A percentile compares a stretch with the other conserved stretches of the same genome.
Evolutionary conservation across 176 grass and related monocot species (phyloP).

Genomic region (Musa beccarii): DNA sequence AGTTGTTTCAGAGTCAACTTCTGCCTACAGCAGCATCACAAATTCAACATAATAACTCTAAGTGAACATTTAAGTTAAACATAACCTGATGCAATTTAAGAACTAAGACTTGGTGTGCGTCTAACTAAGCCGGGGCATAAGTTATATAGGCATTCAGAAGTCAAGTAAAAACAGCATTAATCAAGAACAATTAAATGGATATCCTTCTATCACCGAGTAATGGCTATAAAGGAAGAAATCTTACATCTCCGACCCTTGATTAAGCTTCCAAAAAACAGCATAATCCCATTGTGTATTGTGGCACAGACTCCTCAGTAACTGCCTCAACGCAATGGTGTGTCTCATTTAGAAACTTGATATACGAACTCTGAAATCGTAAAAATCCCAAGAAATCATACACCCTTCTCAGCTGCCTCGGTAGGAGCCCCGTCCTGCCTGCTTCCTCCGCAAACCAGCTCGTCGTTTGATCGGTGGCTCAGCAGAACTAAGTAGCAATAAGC

Average conservation of each 20-base stretch:
- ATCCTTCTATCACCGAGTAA: background rate
- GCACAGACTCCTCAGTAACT: conserved; percentile 45
- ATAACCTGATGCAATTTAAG: too few species aligned
- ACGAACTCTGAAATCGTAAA: conserved; percentile 6
- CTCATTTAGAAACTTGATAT: conserved; percentile 13
- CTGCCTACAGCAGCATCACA: too few species aligned
- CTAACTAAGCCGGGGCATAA: too few species aligned
- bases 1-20: too few species aligned
- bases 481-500: conserved; percentile 42
- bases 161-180: background rate
- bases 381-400: conserved; percentile 10
- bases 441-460: conserved; percentile 52
- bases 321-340: conserved; percentile 14
- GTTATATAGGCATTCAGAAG: background rate
- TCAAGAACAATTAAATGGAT: background rate
- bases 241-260: conserved; percentile 32
- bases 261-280: conserved; percentile 55
- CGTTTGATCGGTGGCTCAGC: conserved; percentile 48
- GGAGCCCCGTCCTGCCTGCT: conserved; percentile 64
- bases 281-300: conserved; percentile 51
- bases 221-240: conserved; percentile 4
- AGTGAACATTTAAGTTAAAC: too few species aligned
- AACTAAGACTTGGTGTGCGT: too few species aligned
- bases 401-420: conserved; percentile 50
- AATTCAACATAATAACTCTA: too few species aligned